Evolutionary conservation across 2,329 filamentous ascomycete species (phyloP), one percentile per base, ranked within the genome.

Genomic region (Botryosphaeria dothidea): DNA sequence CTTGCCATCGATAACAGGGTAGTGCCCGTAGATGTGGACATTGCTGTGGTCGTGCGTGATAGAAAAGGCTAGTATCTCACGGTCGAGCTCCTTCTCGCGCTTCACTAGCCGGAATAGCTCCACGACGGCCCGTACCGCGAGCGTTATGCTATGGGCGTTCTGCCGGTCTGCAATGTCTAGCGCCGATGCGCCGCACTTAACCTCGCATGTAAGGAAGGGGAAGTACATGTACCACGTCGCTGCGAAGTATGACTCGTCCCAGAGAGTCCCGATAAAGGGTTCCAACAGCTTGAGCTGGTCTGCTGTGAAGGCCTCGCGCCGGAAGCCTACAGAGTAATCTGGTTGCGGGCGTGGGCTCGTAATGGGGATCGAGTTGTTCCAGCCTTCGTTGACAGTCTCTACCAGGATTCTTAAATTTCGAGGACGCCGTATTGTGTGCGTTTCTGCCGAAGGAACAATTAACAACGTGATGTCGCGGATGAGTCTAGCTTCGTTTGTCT

Each of bases 341-440:
- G 17, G 38, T n/a, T 41, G 38, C 15, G 17, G 17, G 15, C 38
- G 17, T 5, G 31, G 6, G 31, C 6, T 11, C 31, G 31, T 11
- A 34, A 34, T 6, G 79, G 4, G 74, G 36, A 80, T 72, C 5
- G 75, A 75, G 65, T 77, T 78, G 62, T 75, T 75, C 80, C 80
- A 83, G 64, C 72, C 72, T 71, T 81, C 74, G 67, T 82, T 80
- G 41, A 79, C 72, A 66, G 76, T 80, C 67, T 83, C 78, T 27
- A 71, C 70, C 9, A 83, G 67, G 66, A 45, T 21, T 1, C 75
- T 45, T 17, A 66, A 4, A 43, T 38, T n/a, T 48, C 48, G 3
- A 58, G 38, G 29, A 17, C 31, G 25, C 34, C 38, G 31, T 8
- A 34, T 34, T 34, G 31, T 34, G 31, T 5, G 31, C 11, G 6